These are phyloP conservation scores for Penicillium atrosanguineum DNA, from an alignment of 495 filamentous ascomycete species.

Conservation along the genomic window DNA sequence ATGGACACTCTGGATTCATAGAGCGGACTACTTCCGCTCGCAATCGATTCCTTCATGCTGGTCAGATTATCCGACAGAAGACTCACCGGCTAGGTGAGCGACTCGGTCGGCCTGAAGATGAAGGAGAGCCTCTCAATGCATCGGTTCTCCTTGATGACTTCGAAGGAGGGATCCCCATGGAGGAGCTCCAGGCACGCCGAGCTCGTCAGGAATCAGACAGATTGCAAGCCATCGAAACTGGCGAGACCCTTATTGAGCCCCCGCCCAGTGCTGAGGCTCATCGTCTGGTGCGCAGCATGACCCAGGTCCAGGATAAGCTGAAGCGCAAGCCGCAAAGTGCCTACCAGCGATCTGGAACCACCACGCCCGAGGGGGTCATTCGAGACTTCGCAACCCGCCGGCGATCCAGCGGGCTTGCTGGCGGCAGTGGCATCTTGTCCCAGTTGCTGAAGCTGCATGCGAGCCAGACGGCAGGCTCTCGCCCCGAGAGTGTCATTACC, in stretches of 20 bases:
- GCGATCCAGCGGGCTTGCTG: constrained; percentile 17
- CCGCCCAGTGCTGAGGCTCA: constrained; percentile 40
- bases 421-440: constrained; percentile 40
- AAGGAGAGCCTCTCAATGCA: constrained; percentile 35
- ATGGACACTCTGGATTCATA: constrained; percentile 4
- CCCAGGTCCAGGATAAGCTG: constrained; percentile 25
- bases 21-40: constrained; percentile 20
- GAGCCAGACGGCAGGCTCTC: constrained; percentile 22
- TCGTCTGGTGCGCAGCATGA: constrained; percentile 43
- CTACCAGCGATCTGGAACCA: constrained; percentile 39
- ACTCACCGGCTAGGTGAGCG: constrained; percentile 33
- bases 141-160: constrained; percentile 36
- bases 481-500: constrained; percentile 35
- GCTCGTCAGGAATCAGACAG: constrained; percentile 22
- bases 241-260: constrained; percentile 21
- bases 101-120: constrained; percentile 39
- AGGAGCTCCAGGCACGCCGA: constrained; percentile 21
- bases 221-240: constrained; percentile 14
- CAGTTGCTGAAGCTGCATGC: constrained; percentile 42
- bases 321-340: constrained; percentile 34
- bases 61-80: constrained; percentile 37
- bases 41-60: constrained; percentile 32
- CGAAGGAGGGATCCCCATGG: constrained; percentile 24
- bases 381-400: constrained; percentile 32
- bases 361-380: constrained; percentile 34